A percentile compares a stretch with the other conserved stretches of the same genome.
Evolutionary conservation across 352 stramenopile species (phyloP).

Genomic region (Phytophthora sp.): DNA sequence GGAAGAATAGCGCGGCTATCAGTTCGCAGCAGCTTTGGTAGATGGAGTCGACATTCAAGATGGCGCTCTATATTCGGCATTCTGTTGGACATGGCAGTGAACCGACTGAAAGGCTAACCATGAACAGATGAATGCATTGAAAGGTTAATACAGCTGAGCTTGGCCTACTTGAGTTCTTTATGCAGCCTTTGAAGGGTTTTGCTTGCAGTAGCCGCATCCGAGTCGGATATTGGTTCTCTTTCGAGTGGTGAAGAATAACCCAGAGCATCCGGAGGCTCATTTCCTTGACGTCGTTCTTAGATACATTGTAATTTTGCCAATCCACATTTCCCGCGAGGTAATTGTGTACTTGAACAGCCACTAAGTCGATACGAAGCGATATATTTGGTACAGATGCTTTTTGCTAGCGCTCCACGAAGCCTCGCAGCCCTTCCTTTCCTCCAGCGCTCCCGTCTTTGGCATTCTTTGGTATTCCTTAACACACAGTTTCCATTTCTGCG

Average conservation of each 20-base stretch:
- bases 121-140: not conserved
- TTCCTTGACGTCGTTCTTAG: not conserved
- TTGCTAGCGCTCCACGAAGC: not conserved
- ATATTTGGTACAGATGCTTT: not conserved
- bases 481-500: not conserved
- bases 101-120: not conserved
- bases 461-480: not conserved
- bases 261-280: slow-evolving; percentile 10
- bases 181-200: not conserved
- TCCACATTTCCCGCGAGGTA: not conserved
- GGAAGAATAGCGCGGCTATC: not conserved
- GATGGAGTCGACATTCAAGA: too few species aligned
- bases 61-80: not conserved
- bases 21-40: not conserved
- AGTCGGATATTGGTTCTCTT: not conserved
- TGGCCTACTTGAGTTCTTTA: not conserved
- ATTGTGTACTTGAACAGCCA: slow-evolving; percentile 4
- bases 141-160: not conserved
- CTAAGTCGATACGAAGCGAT: not conserved
- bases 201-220: not conserved
- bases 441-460: not conserved
- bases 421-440: not conserved
- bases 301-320: not conserved
- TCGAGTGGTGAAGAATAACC: slow-evolving; percentile 5
- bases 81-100: not conserved